A percentile compares a stretch with the other conserved stretches of the same genome.
Evolutionary conservation across 2,329 filamentous ascomycete species (phyloP).

Genomic region (Arthrobotrys sinensis): DNA sequence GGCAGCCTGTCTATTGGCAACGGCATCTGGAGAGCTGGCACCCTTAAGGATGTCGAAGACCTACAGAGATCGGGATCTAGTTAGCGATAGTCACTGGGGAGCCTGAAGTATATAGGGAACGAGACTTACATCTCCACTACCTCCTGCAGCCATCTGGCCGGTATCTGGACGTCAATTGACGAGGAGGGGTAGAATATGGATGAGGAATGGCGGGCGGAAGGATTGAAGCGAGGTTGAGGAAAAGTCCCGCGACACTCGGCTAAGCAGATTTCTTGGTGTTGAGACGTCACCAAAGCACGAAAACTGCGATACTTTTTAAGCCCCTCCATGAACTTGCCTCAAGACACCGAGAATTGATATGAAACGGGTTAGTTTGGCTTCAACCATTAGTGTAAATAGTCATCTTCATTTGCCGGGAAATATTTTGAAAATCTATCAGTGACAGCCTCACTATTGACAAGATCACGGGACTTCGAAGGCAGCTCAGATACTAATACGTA

Average conservation of each 20-base stretch:
- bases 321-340: too few relatives aligned
- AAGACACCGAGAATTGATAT: too few relatives aligned
- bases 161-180: conserved; percentile 55
- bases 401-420: too few relatives aligned
- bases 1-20: conserved; percentile 75
- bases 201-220: conserved; percentile 40
- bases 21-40: conserved; percentile 74
- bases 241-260: conserved; percentile 59
- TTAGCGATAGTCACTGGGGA: conserved; percentile 57
- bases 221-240: conserved; percentile 50
- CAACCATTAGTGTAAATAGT: too few relatives aligned
- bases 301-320: not conserved
- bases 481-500: too few relatives aligned
- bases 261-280: conserved; percentile 58
- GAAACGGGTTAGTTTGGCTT: too few relatives aligned
- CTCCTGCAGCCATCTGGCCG: conserved; percentile 59
- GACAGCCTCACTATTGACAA: too few relatives aligned
- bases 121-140: conserved; percentile 70
- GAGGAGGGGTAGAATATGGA: conserved; percentile 32
- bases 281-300: conserved; percentile 41
- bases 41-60: conserved; percentile 75
- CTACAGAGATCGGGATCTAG: conserved; percentile 66
- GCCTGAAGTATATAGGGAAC: conserved; percentile 64
- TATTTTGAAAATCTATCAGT: too few relatives aligned
- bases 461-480: too few relatives aligned